Evolutionary conservation across 2,329 filamentous ascomycete genomes (phyloP), one percentile per base, ranked within the genome.

Genomic region (Aspergillus tanneri): DNA sequence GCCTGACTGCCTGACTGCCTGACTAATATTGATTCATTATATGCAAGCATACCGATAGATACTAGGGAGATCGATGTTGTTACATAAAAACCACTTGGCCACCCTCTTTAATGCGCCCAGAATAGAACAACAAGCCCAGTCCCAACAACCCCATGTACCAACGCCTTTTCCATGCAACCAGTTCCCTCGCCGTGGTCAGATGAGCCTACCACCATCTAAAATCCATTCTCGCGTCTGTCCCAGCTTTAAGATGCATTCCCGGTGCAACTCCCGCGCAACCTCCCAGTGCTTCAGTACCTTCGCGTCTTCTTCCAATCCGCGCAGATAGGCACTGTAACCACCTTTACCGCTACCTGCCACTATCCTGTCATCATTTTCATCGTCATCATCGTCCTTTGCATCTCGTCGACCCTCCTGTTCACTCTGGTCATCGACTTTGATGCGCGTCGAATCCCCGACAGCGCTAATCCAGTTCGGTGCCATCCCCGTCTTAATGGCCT

Each of bases 391-490:
- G 4, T 45, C 54, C 16, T 47, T 49, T 25, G 47, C 34, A 12
- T 55, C 53, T 19, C 16, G 5, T 34, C 19, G 14, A 18, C 50
- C 54, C 11, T 49, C 55, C 22, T 60, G 59, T 5, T 56, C 61
- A 22, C 64, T 61, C 21, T 60, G 59, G 10, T 49, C 56, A 16
- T 64, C 54, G 4, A 71, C 53, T 14, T 63, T 62, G 3, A 72
- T 47, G 30, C 63, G 60, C 2, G 58, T 41, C 1, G 68, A 67
- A 51, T 81, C 78, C 4, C 80, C 80, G 6, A 74, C 68, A 2
- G 77, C 74, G 27, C 73, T 73, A 27, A 83, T 72, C 74, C 80
- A 84, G 41, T 67, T 68, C 3, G 67, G 67, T 0, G 66, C 68
- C 51, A 71, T 75, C 21, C 67, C 74, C 16, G 63, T 75, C 53